Evolutionary conservation across 108 stramenopile genomes (phyloP), one percentile per base, ranked within the genome.

Genomic region (Schizochytrium sp.): DNA sequence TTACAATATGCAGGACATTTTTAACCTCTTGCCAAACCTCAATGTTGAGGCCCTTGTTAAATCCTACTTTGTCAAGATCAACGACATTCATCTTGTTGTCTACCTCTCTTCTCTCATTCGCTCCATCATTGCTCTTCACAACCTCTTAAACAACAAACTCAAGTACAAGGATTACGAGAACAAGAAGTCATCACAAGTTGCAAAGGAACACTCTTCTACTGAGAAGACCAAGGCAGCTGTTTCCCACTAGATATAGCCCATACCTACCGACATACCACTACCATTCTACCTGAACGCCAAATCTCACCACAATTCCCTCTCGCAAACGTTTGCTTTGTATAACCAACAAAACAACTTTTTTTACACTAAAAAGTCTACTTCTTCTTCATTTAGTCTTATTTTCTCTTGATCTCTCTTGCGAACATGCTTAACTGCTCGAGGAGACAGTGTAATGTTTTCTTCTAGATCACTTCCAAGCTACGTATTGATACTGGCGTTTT

Each of bases 1-100:
- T 56, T 96, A 96, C 90, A 96, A 97, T 89, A 91, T 97, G 92
- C 99, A 99, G 93, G 95, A 94, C 57, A 98, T 99, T 90, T 91
- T 99, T 89, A 98, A 98, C 93, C 92, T 99, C 10, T 91, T 99
- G 88, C 99, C 99, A 57, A 99, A 99, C 92, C 92, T 99, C 72
- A 98, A 98, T 91, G 95, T 97, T 8, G 96, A 97, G 59, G 97
- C 96, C 88, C 93, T 98, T 88, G 97, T 97, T 46, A 92, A 94
- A 44, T 90, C 95, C 88, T 93, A 98, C 94, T 90, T 98, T 56
- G 95, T 98, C 69, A 98, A 98, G 93, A 98, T 97, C 60, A 99
- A 99, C 93, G 99, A 99, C 91, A 97, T 98, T 96, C 97, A 98
- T 90, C 94, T 98, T 92, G 97, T 95, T 40, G 61, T 90, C 46